Evolutionary conservation across 805 yeast genomes (phyloP).

Genomic region (Myxozyma geophila): DNA sequence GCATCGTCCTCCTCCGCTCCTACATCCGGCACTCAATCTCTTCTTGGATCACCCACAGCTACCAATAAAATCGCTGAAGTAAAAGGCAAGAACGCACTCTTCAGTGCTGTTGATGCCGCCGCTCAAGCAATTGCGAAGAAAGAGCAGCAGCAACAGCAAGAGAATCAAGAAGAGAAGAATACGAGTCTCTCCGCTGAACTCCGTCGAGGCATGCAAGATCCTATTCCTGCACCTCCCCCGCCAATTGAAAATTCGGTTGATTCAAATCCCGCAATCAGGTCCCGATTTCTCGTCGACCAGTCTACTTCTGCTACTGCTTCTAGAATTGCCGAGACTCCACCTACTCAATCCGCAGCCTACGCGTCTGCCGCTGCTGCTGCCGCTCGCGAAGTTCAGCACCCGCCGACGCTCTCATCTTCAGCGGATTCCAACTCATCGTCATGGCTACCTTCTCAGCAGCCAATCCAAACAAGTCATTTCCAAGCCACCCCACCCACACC

Average conservation of each 20-base stretch:
- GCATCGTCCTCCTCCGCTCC: constrained; percentile 35
- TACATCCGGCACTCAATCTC: constrained; percentile 29
- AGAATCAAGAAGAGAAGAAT: background rate
- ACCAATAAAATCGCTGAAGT: background rate
- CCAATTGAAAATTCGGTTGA: constrained; percentile 22
- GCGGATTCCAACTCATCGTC: constrained; percentile 18
- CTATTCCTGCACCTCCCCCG: background rate
- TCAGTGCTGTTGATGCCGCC: constrained; percentile 9
- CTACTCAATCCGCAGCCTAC: constrained; percentile 4
- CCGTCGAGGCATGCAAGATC: constrained; percentile 7
- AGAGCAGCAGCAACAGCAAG: constrained; percentile 3
- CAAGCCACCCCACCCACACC: constrained; percentile 6
- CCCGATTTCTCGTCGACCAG: constrained; percentile 27
- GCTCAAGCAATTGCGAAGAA: background rate
- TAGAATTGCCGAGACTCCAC: background rate
- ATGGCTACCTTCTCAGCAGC: constrained; percentile 15
- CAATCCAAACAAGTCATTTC: background rate
- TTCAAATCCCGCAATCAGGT: constrained; percentile 23
- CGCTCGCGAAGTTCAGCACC: constrained; percentile 6
- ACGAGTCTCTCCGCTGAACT: constrained; percentile 14
- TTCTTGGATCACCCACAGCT: constrained; percentile 23
- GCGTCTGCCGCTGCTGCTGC: constrained; percentile 3
- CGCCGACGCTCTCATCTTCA: constrained; percentile 6
- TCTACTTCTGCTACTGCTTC: background rate
- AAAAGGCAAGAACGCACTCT: background rate